Base-by-base conservation (phyloP, 345 rosid genomes). In the Brassica nigra region DNA sequence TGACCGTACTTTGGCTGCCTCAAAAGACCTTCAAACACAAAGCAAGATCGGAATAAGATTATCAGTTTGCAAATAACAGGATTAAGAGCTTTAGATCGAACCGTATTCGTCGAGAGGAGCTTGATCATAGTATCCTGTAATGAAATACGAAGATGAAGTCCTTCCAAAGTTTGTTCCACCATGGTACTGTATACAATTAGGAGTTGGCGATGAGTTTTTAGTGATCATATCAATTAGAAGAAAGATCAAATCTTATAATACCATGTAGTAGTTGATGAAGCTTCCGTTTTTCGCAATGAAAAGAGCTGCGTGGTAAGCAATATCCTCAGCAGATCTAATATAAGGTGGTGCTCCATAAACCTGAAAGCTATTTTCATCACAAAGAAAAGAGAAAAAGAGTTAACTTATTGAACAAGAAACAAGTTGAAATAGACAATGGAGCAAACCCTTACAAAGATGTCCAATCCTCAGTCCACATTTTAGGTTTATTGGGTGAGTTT, bases 151-250 rank as follows among this genome's bases (percentile, higher is more conserved):
- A n/a, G 97, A 71, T 1, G 90, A 85, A 29, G 91, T 85, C 73
- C 98, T 88, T 67, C 99, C 99, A 62, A 95, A 91, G 86, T 91
- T 95, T 1, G 99, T 95, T 76, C 99, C 99, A 5, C 99, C 99
- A 42, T 95, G 99, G 74, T 90, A 95, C 99, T 95, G 59, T 23
- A 14, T 7, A 57, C 57, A 52, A 66, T 20, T 59, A 29, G 66
- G 54, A n/a, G 66, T 39, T 18, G 39, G 58, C 29, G 16, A 18
- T 39, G 27, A 55, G 68, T 59, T 27, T 11, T 47, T 71, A 23
- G 65, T 69, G 20, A 36, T 64, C 71, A 55, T 66, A 54, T 15
- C 4, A 8, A 1, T 23, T 23, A 1, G 15, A 42, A 27, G 4
- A 20, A 37, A 29, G 0, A 39, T 59, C 4, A 2, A 44, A 36